Base-by-base conservation (phyloP, 2,329 filamentous ascomycete genomes). In the Alternaria hordeiaustralica region DNA sequence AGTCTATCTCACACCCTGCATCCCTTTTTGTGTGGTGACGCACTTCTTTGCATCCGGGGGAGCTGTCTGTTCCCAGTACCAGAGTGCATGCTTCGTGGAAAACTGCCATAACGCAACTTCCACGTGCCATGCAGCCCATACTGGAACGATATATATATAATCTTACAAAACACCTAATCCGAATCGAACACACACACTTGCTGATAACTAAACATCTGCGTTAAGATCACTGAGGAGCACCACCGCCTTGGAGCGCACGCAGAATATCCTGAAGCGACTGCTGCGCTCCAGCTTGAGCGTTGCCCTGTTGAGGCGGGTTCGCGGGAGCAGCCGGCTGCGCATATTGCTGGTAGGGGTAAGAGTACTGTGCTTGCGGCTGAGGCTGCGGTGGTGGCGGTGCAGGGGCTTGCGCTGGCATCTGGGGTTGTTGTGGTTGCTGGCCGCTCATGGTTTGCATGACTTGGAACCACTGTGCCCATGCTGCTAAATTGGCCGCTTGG, bases 211-310 rank as follows among this genome's bases (percentile, higher is more conserved):
- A 41, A 41, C 5, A 41, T 43, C 10, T 3, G 36, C 23, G 21
- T 23, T n/a, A 20, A 28, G 18, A 25, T 43, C 55, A 65, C 20
- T 61, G 58, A n/a, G 53, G 60, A 10, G 68, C 69, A 25, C 70
- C 69, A 8, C 64, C 67, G n/a, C 65, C 70, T 33, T 73, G 71
- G 6, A 79, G 65, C 8, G 71, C 70, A 54, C 76, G 68, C 21
- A 79, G 59, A 25, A 79, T 78, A 56, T 78, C 77, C 45, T 78
- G 71, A 11, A 78, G 55, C 18, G 74, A 74, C 51, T 68, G 73
- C 51, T 68, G 70, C 11, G 63, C 70, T 15, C 64, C 65, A 26
- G 56, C 65, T 63, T 78, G 76, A 23, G 65, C 58, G 23, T 68
- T 72, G 47, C 58, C 59, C 59, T 70, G 70, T 54, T 68, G 61